Evolutionary conservation across 1,139 yeast species (phyloP), one percentile per base, ranked within the genome.

Genomic region (Geotrichum restrictum): DNA sequence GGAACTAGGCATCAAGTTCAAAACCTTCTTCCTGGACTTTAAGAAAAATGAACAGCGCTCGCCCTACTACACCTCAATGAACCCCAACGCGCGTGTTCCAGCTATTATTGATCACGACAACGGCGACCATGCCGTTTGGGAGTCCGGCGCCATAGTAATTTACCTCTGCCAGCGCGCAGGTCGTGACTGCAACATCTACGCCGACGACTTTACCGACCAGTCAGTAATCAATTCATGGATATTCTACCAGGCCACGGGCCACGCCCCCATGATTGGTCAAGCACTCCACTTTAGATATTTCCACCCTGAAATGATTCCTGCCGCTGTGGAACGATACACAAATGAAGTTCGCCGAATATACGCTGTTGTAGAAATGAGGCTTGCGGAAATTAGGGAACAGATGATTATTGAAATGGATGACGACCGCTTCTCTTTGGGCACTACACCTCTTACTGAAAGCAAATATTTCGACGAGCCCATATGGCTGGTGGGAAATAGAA

Each of bases 191-290:
- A 85, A 95, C 18, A 79, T 91, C 52, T 91, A 95, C 88, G 82
- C 94, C 6, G 85, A 82, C 56, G 85, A 85, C 66, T 69, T 85
- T 51, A 76, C 81, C 3, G 96, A 88, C 61, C 96, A 89, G 71
- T 78, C 89, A n/a, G 91, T 84, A 64, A 88, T 91, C 56, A 78
- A 82, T 56, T 82, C 91, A 18, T 91, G 97, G 97, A 76, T 91
- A 45, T 91, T 88, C 66, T 89, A 89, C 74, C 97, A 91, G 71
- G 89, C 97, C 3, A 85, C 95, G 13, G 97, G 97, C n/a, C 97
- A 89, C 67, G 96, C 97, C 0, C 97, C 97, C 29, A 91, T 91
- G 96, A 88, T 91, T 64, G 98, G 98, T 21, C 98, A 91, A 69
- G 97, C 97, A 2, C 77, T 89, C 62, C 97, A 91, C 74, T 91